Evolutionary conservation across 345 rosid species (phyloP), one percentile per base, ranked within the genome.

Genomic region (Carallia pectinifolia): DNA sequence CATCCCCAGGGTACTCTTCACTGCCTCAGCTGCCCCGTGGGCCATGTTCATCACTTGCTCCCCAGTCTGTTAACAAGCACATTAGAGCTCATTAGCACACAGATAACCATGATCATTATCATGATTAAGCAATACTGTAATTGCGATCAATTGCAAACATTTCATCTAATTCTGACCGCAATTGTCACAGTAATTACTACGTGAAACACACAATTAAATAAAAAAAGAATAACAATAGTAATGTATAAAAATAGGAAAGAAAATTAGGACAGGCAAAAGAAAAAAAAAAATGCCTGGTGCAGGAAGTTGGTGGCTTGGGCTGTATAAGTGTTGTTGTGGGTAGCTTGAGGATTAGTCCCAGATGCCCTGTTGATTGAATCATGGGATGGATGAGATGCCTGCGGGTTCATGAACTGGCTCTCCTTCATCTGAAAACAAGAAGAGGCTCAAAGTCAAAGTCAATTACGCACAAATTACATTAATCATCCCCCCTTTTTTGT

Each of bases 11-110:
- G 83, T 80, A 69, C 19, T 75, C 77, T 54, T 79, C 66, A 79
- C 68, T 29, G 71, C 79, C 15, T 64, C 74, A 23, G 81, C 81
- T 64, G 81, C 81, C n/a, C 74, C 81, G 1, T 72, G 71, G 0
- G 82, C 82, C 74, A 79, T 71, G 72, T 18, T 74, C 59, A 56
- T 71, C 70, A 79, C 74, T 61, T 71, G 77, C 68, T 79, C 79
- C 52, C 76, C 76, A 9, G 74, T 72, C 77, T 79, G 63, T 8
- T 7, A 27, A 9, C 58, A 53, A 64, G n/a, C 7, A 7, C 6
- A 23, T 9, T 4, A 17, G 1, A 2, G 18, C 31, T 48, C 18
- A 54, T 66, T 19, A 66, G 3, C 10, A 40, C 7, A 15, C 30
- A 18, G 12, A 19, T 16, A 17, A 47, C 4, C 10, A 44, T 30